Percentiles rank a stretch among this genome's conserved stretches.
These are phyloP conservation scores for Daldinia concentrica DNA, from an alignment of 495 filamentous ascomycete species.

Conservation along the genomic window DNA sequence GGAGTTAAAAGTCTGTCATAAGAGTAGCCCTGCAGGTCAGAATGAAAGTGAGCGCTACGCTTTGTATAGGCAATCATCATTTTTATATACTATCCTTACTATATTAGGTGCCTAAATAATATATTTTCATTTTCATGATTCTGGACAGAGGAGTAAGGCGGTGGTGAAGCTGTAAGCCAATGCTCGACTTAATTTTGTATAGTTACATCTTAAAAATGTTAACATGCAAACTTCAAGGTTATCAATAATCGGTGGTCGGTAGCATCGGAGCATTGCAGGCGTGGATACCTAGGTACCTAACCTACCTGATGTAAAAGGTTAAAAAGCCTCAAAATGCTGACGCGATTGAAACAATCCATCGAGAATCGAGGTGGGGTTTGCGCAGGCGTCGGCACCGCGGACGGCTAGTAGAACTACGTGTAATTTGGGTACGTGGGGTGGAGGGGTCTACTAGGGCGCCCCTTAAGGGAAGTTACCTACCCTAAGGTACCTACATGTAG, in stretches of 20 bases:
- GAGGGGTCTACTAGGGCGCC: not conserved
- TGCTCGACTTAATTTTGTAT: too few species aligned
- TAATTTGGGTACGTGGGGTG: not conserved
- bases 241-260: not conserved
- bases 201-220: too few species aligned
- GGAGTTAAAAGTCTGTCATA: not conserved
- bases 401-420: not conserved
- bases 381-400: not conserved
- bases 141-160: not conserved
- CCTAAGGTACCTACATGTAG: too few species aligned
- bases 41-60: not conserved
- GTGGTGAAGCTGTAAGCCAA: not conserved
- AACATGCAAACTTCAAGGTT: too few species aligned
- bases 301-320: too few species aligned
- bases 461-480: not conserved
- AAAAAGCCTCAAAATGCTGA: not conserved
- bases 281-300: too few species aligned
- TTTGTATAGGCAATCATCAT: too few species aligned
- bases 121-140: not conserved
- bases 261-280: not conserved
- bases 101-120: not conserved
- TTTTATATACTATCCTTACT: not conserved
- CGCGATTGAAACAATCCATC: not conserved
- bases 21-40: not conserved
- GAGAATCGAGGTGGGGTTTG: not conserved